Evolutionary conservation across 257 asterid species (phyloP).

Genomic region (Solanum arcanum): DNA sequence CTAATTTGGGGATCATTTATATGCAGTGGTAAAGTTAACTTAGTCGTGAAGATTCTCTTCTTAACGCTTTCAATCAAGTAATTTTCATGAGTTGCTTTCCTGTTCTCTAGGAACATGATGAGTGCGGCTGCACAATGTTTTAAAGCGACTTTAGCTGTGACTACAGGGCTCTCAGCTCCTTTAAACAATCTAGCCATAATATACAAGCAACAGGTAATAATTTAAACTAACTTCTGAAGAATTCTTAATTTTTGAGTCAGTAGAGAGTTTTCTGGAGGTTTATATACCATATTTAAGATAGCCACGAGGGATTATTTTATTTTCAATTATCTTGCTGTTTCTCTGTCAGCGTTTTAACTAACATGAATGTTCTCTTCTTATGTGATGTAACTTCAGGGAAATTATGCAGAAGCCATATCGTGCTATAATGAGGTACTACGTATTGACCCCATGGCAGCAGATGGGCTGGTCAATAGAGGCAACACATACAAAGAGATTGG

Average conservation of each 20-base stretch:
- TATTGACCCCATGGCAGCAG: conserved; percentile 93
- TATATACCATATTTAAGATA: background rate
- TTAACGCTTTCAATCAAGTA: background rate
- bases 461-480: conserved; percentile 98
- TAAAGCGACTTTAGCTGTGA: conserved; percentile 82
- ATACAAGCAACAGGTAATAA: conserved; percentile 84
- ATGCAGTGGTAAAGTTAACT: conserved; percentile 79
- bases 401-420: conserved; percentile 86
- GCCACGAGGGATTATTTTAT: background rate
- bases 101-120: conserved; percentile 71
- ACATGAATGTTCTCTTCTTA: background rate
- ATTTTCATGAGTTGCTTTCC: background rate
- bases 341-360: background rate
- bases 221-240: background rate
- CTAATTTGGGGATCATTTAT: conserved; percentile 94
- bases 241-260: background rate
- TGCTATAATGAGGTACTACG: conserved; percentile 95
- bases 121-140: conserved; percentile 93
- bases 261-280: background rate
- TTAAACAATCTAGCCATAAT: conserved; percentile 87
- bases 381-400: conserved; percentile 51
- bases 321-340: background rate
- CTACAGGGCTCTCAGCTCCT: conserved; percentile 96
- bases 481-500: conserved; percentile 95
- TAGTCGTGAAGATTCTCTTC: background rate